Evolutionary conservation across 768 basidiomycete species (phyloP), one percentile per base, ranked within the genome.

Genomic region (Leccinum barrowsii): DNA sequence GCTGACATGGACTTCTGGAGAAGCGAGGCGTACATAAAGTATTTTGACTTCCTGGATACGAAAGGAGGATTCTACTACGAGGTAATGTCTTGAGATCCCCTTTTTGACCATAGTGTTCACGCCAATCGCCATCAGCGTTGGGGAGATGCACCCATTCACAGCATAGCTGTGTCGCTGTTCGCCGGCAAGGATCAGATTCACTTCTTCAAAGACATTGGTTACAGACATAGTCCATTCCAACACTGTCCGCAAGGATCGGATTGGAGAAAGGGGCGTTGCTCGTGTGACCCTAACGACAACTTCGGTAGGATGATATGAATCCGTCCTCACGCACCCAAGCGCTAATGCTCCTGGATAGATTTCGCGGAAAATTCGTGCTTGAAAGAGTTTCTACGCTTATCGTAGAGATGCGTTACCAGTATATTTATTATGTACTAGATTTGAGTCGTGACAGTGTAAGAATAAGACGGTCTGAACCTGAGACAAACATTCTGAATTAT

Each of bases 131-230:
- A 19, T 51, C 61, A 92, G 84, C 85, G 92, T 34, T 94, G 93
- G 93, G 96, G 96, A 51, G 95, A 97, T 75, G 96, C 96, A 17
- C 85, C 85, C 8, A 84, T 94, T 7, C 92, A 94, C 68, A 90
- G 87, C 55, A 94, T 98, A 58, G 96, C 90, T 35, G 95, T 89
- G 1, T 88, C 95, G 0, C 77, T 98, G 11, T 92, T 98, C 63
- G 89, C 92, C 0, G 81, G 80, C 70, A 94, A 92, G 70, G 88
- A 92, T 17, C 90, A 94, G 73, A 86, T 98, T 44, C 92, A 97
- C 72, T 98, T 92, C 77, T 98, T 98, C 80, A 83, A 88, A 62
- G 94, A 98, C 67, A 92, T 98, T 54, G 95, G 87, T 4, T 98
- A 97, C 71, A 82, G 86, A 34, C 94, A 98, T 66, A 88, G 93